These are phyloP conservation scores for Paraglomus brasilianum DNA, from an alignment of 192 early-diverging fungal species.

Conservation along the genomic window DNA sequence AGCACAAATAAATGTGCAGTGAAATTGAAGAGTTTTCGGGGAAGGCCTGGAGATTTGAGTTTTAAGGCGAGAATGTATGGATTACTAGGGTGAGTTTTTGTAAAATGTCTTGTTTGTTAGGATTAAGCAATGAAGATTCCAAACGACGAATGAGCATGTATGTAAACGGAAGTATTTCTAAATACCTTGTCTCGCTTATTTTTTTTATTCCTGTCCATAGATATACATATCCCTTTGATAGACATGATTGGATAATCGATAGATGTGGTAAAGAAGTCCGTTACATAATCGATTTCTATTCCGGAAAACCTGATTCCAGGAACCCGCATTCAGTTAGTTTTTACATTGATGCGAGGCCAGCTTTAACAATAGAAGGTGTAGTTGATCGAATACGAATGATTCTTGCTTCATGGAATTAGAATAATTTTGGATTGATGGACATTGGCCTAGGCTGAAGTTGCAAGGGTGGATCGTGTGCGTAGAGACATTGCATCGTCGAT, in stretches of 20 bases:
- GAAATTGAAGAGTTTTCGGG: conserved; percentile 72
- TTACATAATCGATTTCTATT: conserved; percentile 93
- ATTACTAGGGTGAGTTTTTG: conserved; percentile 58
- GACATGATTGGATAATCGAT: conserved; percentile 93
- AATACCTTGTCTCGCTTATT: neutral
- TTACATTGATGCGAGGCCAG: conserved; percentile 89
- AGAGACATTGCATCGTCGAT: too few species aligned
- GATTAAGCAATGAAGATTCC: neutral
- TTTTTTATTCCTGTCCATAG: conserved; percentile 33
- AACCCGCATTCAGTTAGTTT: conserved; percentile 56
- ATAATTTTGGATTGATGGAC: too few species aligned
- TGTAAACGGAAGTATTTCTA: neutral
- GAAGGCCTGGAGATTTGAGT: conserved; percentile 67
- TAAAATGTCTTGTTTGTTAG: neutral
- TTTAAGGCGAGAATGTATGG: conserved; percentile 67
- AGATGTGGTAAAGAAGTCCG: conserved; percentile 83
- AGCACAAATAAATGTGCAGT: conserved; percentile 60
- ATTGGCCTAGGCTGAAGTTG: too few species aligned
- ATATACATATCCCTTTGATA: conserved; percentile 84
- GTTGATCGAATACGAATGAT: conserved; percentile 13
- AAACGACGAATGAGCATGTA: too few species aligned
- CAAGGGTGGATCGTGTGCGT: too few species aligned
- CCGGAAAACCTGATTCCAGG: conserved; percentile 57
- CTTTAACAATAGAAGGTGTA: conserved; percentile 58
- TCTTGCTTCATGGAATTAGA: too few species aligned